These are phyloP conservation scores for Myotisia sp. DNA, from an alignment of 2,329 filamentous ascomycete species.

Conservation along the genomic window DNA sequence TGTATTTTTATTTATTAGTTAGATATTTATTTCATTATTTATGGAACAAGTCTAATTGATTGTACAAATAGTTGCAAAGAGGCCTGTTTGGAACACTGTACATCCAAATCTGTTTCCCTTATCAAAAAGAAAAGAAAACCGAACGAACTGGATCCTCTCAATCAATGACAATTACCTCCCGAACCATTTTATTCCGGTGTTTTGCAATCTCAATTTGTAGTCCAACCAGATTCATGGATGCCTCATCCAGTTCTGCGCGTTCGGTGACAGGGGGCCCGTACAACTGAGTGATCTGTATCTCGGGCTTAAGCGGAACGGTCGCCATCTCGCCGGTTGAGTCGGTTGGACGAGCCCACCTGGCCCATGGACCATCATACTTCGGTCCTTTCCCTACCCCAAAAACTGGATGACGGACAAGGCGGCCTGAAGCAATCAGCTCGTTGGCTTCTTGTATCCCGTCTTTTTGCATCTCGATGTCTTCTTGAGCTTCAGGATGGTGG, in stretches of 20 bases:
- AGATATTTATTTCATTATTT: too few species aligned
- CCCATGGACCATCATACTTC: constrained; percentile 28
- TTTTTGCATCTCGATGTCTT: background rate
- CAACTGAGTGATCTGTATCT: constrained; percentile 21
- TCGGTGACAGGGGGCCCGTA: constrained; percentile 14
- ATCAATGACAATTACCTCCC: too few species aligned
- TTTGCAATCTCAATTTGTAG: constrained; percentile 17
- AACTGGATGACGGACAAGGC: constrained; percentile 22
- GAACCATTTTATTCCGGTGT: constrained; percentile 19
- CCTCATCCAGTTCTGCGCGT: constrained; percentile 15
- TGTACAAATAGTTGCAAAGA: too few species aligned
- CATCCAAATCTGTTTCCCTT: too few species aligned
- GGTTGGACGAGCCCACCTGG: constrained; percentile 25
- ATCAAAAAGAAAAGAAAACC: too few species aligned
- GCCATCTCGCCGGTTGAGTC: constrained; percentile 14
- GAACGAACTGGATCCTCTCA: too few species aligned
- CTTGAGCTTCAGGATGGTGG: background rate
- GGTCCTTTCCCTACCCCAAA: constrained; percentile 30
- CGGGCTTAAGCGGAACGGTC: constrained; percentile 15
- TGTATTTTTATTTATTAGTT: too few species aligned
- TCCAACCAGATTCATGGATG: constrained; percentile 12
- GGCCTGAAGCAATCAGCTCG: constrained; percentile 20
- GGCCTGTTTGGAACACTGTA: too few species aligned
- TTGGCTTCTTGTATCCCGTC: constrained; percentile 16
- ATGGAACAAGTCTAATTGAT: too few species aligned